A percentile compares a stretch with the other conserved stretches of the same genome.
Evolutionary conservation across 805 yeast species (phyloP).

Genomic region (Sugiyamaella qingdaonensis): DNA sequence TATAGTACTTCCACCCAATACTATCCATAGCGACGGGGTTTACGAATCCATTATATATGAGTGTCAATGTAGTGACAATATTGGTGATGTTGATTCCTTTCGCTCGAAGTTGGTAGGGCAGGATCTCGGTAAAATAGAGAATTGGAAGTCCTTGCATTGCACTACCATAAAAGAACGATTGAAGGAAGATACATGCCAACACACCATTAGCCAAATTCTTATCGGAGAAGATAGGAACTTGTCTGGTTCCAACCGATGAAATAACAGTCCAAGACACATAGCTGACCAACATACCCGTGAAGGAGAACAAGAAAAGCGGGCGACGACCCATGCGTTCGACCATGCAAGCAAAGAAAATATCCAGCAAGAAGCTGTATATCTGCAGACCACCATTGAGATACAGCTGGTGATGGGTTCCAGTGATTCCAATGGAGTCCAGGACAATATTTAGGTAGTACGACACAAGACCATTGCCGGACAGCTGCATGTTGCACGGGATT

Average conservation of each 20-base stretch:
- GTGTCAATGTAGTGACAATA: background rate
- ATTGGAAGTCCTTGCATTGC: slow-evolving; percentile 30
- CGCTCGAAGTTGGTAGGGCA: slow-evolving; percentile 33
- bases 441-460: slow-evolving; percentile 47
- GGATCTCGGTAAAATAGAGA: slow-evolving; percentile 25
- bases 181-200: slow-evolving; percentile 7
- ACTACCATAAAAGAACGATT: slow-evolving; percentile 2
- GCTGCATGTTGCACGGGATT: slow-evolving; percentile 8
- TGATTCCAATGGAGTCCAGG: slow-evolving; percentile 50
- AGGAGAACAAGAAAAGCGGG: slow-evolving; percentile 1
- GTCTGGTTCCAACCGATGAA: slow-evolving; percentile 44
- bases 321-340: slow-evolving; percentile 4
- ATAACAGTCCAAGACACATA: slow-evolving; percentile 39
- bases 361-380: background rate
- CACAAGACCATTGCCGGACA: slow-evolving; percentile 16
- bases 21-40: slow-evolving; percentile 40
- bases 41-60: slow-evolving; percentile 16
- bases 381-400: slow-evolving; percentile 19
- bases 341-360: slow-evolving; percentile 3
- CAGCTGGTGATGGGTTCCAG: slow-evolving; percentile 19
- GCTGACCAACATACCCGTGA: slow-evolving; percentile 11
- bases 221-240: slow-evolving; percentile 12
- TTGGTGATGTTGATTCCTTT: slow-evolving; percentile 30
- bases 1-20: slow-evolving; percentile 42
- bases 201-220: slow-evolving; percentile 2